These are phyloP conservation scores for Xylaria sp. DNA, from an alignment of 2,329 filamentous ascomycete genomes.

Conservation along the genomic window DNA sequence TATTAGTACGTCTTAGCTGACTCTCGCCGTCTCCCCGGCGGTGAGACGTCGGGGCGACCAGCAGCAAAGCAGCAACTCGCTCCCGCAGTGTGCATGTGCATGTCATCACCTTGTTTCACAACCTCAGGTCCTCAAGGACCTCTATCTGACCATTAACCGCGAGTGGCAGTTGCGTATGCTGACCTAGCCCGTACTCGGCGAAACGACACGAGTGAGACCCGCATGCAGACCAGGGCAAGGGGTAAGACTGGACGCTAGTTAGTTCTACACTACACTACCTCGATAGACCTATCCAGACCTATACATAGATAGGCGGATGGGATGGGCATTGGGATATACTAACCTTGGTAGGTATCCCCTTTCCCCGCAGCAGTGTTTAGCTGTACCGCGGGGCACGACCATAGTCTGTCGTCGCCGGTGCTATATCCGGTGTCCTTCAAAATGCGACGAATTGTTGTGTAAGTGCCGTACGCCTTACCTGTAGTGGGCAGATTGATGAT, in stretches of 20 bases:
- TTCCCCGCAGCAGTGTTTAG: slow-evolving; percentile 2
- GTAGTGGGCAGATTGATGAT: too few species aligned
- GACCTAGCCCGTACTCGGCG: slow-evolving; percentile 13
- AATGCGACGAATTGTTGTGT: background rate
- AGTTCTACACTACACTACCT: slow-evolving; percentile 9
- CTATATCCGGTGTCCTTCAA: background rate
- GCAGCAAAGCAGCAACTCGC: too few species aligned
- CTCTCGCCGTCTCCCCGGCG: too few species aligned
- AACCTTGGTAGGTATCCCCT: slow-evolving; percentile 4
- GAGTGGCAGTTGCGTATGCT: slow-evolving; percentile 24
- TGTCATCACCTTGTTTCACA: slow-evolving; percentile 15
- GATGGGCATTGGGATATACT: too few species aligned
- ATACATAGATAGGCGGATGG: background rate
- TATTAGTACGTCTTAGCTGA: too few species aligned
- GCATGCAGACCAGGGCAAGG: slow-evolving; percentile 6
- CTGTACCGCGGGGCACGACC: background rate
- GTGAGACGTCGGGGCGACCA: background rate
- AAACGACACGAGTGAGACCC: slow-evolving; percentile 27
- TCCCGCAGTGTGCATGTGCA: background rate
- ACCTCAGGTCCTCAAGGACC: background rate
- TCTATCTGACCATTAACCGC: slow-evolving; percentile 22
- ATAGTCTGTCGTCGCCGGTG: background rate
- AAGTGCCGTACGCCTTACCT: background rate
- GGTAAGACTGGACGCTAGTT: slow-evolving; percentile 8
- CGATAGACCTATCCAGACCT: background rate